phyloP scores from a whole-genome alignment of 1,139 yeast genomes.

The Yamadazyma triangularis region DNA sequence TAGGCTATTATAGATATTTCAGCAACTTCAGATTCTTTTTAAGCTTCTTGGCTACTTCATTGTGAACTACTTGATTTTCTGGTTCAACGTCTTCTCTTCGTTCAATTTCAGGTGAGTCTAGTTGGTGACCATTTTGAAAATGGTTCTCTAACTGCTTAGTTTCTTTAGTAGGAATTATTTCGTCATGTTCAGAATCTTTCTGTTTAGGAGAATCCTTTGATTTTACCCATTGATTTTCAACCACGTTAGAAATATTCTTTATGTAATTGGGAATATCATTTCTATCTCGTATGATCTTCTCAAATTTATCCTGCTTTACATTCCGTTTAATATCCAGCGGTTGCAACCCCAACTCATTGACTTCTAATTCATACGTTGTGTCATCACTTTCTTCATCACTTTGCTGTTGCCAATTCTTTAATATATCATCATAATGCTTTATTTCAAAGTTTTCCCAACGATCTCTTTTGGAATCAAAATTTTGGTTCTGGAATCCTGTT shows the following conservation, averaged over 20 bases:
- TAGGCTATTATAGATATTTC: background rate
- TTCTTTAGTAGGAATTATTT: too few species aligned
- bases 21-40: background rate
- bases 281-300: slow-evolving; percentile 41
- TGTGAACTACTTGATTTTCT: background rate
- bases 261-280: slow-evolving; percentile 53
- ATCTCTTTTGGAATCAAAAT: slow-evolving; percentile 68
- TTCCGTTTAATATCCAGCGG: slow-evolving; percentile 21
- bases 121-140: too few species aligned
- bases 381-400: slow-evolving; percentile 31
- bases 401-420: slow-evolving; percentile 17
- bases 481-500: slow-evolving; percentile 21
- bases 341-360: slow-evolving; percentile 43
- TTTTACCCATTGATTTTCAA: background rate
- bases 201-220: background rate
- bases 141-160: too few species aligned
- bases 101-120: too few species aligned
- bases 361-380: slow-evolving; percentile 46
- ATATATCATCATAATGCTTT: slow-evolving; percentile 40
- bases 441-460: slow-evolving; percentile 74
- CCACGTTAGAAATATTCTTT: slow-evolving; percentile 20
- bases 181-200: too few species aligned
- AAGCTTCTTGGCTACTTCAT: background rate
- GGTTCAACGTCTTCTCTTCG: background rate
- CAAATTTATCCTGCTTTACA: slow-evolving; percentile 32